Evolutionary conservation across 305 asterid species (phyloP).

Genomic region (Plantago lanceolata): DNA sequence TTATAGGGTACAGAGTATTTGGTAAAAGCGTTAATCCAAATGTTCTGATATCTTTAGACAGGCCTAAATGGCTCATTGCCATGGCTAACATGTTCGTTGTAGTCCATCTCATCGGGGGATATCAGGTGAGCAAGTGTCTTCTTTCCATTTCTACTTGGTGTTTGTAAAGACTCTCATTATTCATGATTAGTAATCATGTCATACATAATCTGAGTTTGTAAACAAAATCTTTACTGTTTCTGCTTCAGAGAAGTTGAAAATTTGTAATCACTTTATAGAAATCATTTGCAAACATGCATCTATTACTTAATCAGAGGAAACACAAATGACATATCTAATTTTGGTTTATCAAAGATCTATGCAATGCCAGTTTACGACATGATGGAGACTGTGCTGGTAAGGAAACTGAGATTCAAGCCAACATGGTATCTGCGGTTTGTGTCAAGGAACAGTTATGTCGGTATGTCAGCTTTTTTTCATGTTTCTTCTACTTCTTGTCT

Average conservation of each 20-base stretch:
- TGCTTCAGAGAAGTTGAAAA: not conserved
- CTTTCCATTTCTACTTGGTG: not conserved
- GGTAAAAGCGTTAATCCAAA: conserved; percentile 8
- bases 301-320: not conserved
- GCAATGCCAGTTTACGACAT: conserved; percentile 11
- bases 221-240: no score
- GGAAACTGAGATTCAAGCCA: conserved; percentile 14
- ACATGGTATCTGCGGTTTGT: conserved; percentile 12
- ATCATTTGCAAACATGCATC: not conserved
- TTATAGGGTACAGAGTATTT: conserved; percentile 12
- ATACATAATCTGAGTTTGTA: no score
- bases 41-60: not conserved
- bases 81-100: conserved; percentile 20
- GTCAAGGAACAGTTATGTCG: conserved; percentile 6
- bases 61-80: conserved; percentile 19
- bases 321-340: not conserved
- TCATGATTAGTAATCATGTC: no score
- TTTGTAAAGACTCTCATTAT: no score
- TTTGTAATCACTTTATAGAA: no score
- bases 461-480: not conserved
- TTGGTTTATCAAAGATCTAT: not conserved
- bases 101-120: conserved; percentile 17
- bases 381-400: conserved; percentile 17
- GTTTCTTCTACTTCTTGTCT: not conserved
- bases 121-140: conserved; percentile 3